Evolutionary conservation across 306 rosid species (phyloP), one percentile per base, ranked within the genome.

Genomic region (Corylus heterophylla): DNA sequence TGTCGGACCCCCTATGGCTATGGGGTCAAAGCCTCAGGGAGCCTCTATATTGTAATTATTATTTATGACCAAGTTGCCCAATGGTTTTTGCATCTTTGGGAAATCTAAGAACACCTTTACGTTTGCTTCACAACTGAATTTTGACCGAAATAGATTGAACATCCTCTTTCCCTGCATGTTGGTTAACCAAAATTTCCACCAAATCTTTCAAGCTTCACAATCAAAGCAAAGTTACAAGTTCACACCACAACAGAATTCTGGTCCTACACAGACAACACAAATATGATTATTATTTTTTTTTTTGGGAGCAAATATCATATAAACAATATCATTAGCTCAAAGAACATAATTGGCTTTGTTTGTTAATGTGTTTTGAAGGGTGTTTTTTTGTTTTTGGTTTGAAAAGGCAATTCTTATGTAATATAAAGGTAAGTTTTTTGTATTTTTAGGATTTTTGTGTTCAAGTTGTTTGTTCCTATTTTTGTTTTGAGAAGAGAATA

Each of bases 71-170:
- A 31, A 7, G 39, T 13, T 35, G 39, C 10, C 11, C 42, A n/a
- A 31, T 22, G 64, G 14, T 4, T 1, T 62, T 62, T 62, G 25
- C 0, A n/a, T 29, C 16, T 62, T 62, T 62, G 18, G 18, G 35
- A 31, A 63, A 29, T 63, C 31, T 29, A 29, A 29, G 8, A 29
- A 63, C 14, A 63, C 69, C 44, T 63, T 1, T 64, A 18, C 45
- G 48, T 31, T 64, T 64, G 70, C 70, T 68, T 39, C 72, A 35
- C 48, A 68, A 42, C 51, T 44, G 51, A 18, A 42, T 44, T 68
- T 68, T 68, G 72, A 68, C 72, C 17, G 72, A 68, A 39, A 68
- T 18, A 42, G 72, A 68, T 42, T 42, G 27, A 44, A 68, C 29
- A 42, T 25, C 49, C 3, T 31, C 70, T 67, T 67, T 67, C 44